Evolutionary conservation across 257 asterid genomes (phyloP).

Genomic region (Henckelia pumila): DNA sequence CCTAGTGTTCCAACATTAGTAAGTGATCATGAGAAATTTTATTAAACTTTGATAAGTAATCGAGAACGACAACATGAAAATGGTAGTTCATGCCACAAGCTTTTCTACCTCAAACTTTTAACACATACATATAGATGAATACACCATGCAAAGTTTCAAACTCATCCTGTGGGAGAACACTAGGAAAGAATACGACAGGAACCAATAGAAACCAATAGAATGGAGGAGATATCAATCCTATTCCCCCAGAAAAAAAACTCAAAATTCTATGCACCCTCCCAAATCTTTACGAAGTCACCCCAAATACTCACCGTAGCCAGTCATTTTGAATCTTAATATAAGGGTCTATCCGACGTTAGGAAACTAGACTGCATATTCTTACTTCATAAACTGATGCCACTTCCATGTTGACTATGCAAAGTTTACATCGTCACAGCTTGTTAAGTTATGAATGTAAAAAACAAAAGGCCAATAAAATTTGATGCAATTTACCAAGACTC

Average conservation of each 20-base stretch:
- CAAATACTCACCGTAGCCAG: too few species aligned
- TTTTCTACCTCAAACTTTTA: background rate
- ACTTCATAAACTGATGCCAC: background rate
- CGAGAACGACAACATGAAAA: background rate
- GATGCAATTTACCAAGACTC: too few species aligned
- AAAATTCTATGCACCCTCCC: too few species aligned
- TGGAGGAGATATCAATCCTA: too few species aligned
- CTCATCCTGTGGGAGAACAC: background rate
- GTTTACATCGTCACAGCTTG: background rate
- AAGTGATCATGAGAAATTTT: slow-evolving; percentile 1
- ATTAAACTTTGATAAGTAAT: background rate
- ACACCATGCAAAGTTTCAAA: background rate
- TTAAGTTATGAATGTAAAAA: background rate
- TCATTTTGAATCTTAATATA: too few species aligned
- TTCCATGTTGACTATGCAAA: background rate
- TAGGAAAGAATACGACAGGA: too few species aligned
- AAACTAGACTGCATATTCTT: background rate
- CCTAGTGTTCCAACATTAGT: slow-evolving; percentile 38
- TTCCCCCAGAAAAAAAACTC: too few species aligned
- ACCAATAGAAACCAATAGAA: too few species aligned
- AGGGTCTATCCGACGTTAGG: background rate
- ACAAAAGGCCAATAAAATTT: background rate
- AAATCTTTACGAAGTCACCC: too few species aligned
- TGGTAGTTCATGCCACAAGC: slow-evolving; percentile 6
- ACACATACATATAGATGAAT: too few species aligned